These are phyloP conservation scores for Suhomyces taliae DNA, from an alignment of 1,139 yeast species.

Conservation along the genomic window DNA sequence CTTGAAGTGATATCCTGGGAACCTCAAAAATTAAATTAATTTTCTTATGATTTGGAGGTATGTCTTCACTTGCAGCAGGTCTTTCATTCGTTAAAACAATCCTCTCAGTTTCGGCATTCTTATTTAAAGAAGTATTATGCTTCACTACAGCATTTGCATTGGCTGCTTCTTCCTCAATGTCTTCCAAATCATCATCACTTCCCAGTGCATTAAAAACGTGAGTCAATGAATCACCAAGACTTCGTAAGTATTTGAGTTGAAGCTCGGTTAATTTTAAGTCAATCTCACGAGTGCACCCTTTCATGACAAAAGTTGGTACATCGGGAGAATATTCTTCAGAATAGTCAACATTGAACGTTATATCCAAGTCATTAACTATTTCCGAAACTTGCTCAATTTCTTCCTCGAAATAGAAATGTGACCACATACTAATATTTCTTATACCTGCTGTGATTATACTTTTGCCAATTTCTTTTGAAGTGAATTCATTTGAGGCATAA, in stretches of 20 bases:
- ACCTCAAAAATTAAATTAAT: constrained; percentile 55
- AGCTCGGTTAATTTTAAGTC: constrained; percentile 72
- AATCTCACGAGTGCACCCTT: constrained; percentile 66
- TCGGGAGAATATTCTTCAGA: constrained; percentile 39
- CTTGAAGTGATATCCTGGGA: constrained; percentile 62
- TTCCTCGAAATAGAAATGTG: constrained; percentile 52
- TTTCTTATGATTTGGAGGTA: constrained; percentile 35
- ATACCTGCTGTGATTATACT: constrained; percentile 67
- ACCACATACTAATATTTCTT: constrained; percentile 64
- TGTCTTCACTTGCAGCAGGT: not conserved
- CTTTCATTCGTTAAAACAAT: not conserved
- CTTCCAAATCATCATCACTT: constrained; percentile 40
- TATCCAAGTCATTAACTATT: constrained; percentile 69
- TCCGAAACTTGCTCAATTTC: constrained; percentile 53
- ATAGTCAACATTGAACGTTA: constrained; percentile 62
- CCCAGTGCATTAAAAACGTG: constrained; percentile 51
- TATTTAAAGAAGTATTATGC: constrained; percentile 20
- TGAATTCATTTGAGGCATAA: constrained; percentile 64
- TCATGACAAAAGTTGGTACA: constrained; percentile 53
- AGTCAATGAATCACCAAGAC: constrained; percentile 57
- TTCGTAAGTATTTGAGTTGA: constrained; percentile 63
- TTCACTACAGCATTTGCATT: constrained; percentile 50
- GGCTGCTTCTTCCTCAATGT: constrained; percentile 65
- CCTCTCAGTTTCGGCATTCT: not conserved
- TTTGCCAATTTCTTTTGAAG: constrained; percentile 26